Base-by-base conservation (phyloP, 345 rosid genomes). In the Dovyalis caffra region DNA sequence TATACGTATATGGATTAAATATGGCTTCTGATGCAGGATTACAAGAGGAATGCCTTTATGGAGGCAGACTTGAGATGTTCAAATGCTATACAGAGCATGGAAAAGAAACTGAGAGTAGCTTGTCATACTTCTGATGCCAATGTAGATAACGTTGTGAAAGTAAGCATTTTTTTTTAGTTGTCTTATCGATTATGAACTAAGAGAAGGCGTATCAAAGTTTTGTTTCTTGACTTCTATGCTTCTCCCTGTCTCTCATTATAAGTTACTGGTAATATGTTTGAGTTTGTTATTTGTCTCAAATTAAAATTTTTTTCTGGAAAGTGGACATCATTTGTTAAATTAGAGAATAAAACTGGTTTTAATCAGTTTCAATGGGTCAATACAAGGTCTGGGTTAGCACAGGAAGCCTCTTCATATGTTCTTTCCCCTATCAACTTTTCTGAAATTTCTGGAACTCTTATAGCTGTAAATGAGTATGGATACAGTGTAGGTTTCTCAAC, bases 31-130 rank as follows among this genome's bases (percentile, higher is more conserved):
- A 72, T 87, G 79, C 85, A 96, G 99, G 98, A 93, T 73, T 89
- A 88, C 78, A 93, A 85, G 80, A 90, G 80, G 82, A 92, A 85
- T 71, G 90, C 90, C 7, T 93, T 83, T 79, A 87, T 92, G 97
- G 92, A 96, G 80, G 99, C 99, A 74, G 99, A 96, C 64, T 32
- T 90, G 81, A 85, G 40, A 64, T 93, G 98, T 82, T 86, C 95
- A 68, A 87, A 74, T 78, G 57, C 88, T 66, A 83, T 93, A 37
- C 99, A 89, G 78, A 88, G 87, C 62, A 93, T 96, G 99, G 99
- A 91, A 80, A 90, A 86, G 88, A 90, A 88, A 76, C 85, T 96
- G 75, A 87, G 97, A 81, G 86, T 95, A 82, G 98, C 97, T 76
- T 96, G 99, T 77, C 92, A 93, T 85, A 84, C 95, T 79, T 84